Percentiles rank a stretch among this genome's conserved stretches.
These are phyloP conservation scores for Flaveria sonorensis DNA, from an alignment of 129 eudicot genomes.

Conservation along the genomic window DNA sequence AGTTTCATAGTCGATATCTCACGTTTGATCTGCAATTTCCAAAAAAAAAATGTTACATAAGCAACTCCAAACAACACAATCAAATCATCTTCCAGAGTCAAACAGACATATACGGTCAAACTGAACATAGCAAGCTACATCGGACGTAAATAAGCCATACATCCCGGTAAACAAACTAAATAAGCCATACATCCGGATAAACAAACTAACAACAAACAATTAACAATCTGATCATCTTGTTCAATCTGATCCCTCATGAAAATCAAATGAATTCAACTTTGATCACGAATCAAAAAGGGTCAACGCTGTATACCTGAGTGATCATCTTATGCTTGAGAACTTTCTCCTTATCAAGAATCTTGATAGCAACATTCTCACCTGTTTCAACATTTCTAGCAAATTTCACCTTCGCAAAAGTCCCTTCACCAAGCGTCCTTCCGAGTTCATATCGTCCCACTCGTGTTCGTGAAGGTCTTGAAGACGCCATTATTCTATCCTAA, in stretches of 20 bases:
- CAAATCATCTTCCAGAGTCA: not conserved
- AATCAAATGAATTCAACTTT: not conserved
- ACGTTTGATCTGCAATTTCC: constrained; percentile 83
- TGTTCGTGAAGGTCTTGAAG: constrained; percentile 52
- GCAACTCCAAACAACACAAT: constrained; percentile 12
- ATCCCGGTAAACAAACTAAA: not conserved
- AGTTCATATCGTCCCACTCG: constrained; percentile 80
- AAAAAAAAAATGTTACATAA: not conserved
- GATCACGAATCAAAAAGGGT: constrained; percentile 21
- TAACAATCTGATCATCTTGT: not conserved
- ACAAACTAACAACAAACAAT: not conserved
- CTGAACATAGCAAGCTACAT: not conserved
- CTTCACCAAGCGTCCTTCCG: constrained; percentile 87
- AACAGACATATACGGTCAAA: not conserved
- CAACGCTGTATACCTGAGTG: constrained; percentile 60
- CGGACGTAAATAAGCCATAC: not conserved
- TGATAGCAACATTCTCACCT: constrained; percentile 73
- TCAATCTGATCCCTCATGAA: not conserved
- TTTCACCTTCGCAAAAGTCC: constrained; percentile 84
- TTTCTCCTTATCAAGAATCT: constrained; percentile 84
- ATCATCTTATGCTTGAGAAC: constrained; percentile 90
- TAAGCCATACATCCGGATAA: not conserved
- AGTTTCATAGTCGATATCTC: constrained; percentile 96
- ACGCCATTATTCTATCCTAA: constrained; percentile 30
- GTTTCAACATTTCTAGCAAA: constrained; percentile 68